Percentiles rank a stretch among this genome's conserved stretches.
Evolutionary conservation across 805 yeast species (phyloP).

Genomic region (Komagataella pseudopastoris): DNA sequence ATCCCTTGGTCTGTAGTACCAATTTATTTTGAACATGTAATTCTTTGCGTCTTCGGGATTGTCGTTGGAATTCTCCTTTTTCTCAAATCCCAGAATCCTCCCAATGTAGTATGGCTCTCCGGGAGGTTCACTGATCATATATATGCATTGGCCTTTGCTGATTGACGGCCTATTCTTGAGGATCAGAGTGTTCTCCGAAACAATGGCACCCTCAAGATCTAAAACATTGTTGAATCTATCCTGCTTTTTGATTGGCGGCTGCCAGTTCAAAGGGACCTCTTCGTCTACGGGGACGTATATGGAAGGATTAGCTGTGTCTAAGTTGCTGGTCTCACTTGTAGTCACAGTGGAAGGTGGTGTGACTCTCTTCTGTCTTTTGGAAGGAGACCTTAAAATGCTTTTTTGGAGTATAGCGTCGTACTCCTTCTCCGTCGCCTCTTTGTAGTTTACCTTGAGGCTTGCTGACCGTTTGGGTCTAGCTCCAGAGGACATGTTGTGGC

Average conservation of each 20-base stretch:
- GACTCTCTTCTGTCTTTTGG: constrained; percentile 1
- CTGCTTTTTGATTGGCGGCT: constrained; percentile 22
- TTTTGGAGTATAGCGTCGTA: constrained; percentile 1
- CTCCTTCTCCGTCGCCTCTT: constrained; percentile 14
- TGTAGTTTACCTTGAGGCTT: constrained; percentile 18
- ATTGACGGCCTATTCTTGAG: constrained; percentile 23
- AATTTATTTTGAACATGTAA: constrained; percentile 59
- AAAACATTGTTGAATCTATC: constrained; percentile 29
- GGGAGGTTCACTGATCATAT: constrained; percentile 83
- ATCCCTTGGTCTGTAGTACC: constrained; percentile 87
- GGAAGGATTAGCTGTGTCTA: not conserved
- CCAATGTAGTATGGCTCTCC: constrained; percentile 92
- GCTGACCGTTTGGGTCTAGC: constrained; percentile 18
- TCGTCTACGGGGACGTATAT: constrained; percentile 9
- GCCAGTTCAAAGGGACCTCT: constrained; percentile 35
- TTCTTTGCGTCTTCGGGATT: constrained; percentile 31
- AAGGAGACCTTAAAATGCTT: not conserved
- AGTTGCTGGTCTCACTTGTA: not conserved
- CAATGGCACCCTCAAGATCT: constrained; percentile 26
- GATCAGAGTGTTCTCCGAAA: constrained; percentile 23
- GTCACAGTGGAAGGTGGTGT: not conserved
- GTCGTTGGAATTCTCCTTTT: constrained; percentile 18
- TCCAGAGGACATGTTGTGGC: constrained; percentile 1
- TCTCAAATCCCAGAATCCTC: constrained; percentile 59
- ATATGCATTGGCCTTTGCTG: constrained; percentile 54